These are phyloP conservation scores for Fomitopsis pinicola DNA, from an alignment of 1,284 basidiomycete species.

Conservation along the genomic window DNA sequence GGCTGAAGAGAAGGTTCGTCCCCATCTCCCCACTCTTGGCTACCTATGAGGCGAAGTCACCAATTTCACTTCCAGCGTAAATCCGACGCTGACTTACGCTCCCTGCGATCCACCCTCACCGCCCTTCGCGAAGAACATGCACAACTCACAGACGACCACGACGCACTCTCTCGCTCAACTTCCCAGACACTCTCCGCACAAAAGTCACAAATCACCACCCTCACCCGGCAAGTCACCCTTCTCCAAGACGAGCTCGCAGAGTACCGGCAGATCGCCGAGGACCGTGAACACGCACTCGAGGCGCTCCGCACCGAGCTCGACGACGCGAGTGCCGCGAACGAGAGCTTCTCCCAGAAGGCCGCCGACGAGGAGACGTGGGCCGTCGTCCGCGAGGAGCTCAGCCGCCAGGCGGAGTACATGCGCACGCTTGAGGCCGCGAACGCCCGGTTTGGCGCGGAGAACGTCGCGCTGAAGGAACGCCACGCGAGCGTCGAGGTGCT, in stretches of 20 bases:
- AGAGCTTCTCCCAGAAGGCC: constrained; percentile 20
- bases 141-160: constrained; percentile 51
- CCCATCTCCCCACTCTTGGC: no score
- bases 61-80: constrained; percentile 15
- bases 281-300: constrained; percentile 36
- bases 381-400: constrained; percentile 58
- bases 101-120: constrained; percentile 41
- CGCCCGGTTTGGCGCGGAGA: constrained; percentile 48
- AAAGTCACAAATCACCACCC: constrained; percentile 42
- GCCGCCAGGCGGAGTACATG: constrained; percentile 57
- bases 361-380: constrained; percentile 47
- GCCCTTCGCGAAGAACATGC: constrained; percentile 50
- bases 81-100: constrained; percentile 42
- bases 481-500: constrained; percentile 64
- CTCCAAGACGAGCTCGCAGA: constrained; percentile 43
- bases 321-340: constrained; percentile 29
- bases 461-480: constrained; percentile 48
- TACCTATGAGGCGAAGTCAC: no score
- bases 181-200: constrained; percentile 43
- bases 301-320: constrained; percentile 47
- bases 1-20: constrained; percentile 51
- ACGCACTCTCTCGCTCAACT: constrained; percentile 39
- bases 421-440: constrained; percentile 64
- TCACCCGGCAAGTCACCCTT: constrained; percentile 38
- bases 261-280: constrained; percentile 35